Evolutionary conservation across 78 protist species (phyloP), one percentile per base, ranked within the genome.

Genomic region (Acrasis kona): DNA sequence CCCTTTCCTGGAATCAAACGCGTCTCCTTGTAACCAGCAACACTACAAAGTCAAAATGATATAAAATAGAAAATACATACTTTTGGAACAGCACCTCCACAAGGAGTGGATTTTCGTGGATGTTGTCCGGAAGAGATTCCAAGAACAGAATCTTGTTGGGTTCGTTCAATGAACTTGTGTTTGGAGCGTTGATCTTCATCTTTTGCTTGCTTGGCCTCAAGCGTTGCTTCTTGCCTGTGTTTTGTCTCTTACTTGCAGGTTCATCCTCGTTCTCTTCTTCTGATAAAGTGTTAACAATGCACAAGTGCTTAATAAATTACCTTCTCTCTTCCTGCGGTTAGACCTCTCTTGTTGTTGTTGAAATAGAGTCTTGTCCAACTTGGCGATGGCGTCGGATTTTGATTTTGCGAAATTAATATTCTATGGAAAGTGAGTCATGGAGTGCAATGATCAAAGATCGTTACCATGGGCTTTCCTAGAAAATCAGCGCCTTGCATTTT

Each of bases 341-440:
- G 50, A 73, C 29, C n/a, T 36, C 0, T 64, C 70, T 38, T 78
- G 85, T 30, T 73, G 50, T 31, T 9, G 57, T 27, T 74, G 65
- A 36, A 41, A 50, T 67, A 61, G 87, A 1, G 94, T 81, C 50
- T 95, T 95, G 9, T 93, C 97, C 34, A 82, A 37, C 74, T 83
- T 83, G 10, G 95, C 90, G 2, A 92, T 79, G 0, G 81, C 88
- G 65, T 90, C 91, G 41, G 89, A 80, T 76, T 92, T 92, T n/a
- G 39, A 30, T 67, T 72, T 83, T 19, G 89, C 72, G 70, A 79
- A 91, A 67, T 32, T 65, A n/a, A 91, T 39, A 37, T 41, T 35
- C 89, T 85, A 39, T 4, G 38, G 34, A 34, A 0, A 65, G 12
- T 72, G 12, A 19, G 32, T 35, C 12, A n/a, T 38, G 12, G 12